Evolutionary conservation across 768 basidiomycete genomes (phyloP).

Genomic region (Auriscalpium orientale): DNA sequence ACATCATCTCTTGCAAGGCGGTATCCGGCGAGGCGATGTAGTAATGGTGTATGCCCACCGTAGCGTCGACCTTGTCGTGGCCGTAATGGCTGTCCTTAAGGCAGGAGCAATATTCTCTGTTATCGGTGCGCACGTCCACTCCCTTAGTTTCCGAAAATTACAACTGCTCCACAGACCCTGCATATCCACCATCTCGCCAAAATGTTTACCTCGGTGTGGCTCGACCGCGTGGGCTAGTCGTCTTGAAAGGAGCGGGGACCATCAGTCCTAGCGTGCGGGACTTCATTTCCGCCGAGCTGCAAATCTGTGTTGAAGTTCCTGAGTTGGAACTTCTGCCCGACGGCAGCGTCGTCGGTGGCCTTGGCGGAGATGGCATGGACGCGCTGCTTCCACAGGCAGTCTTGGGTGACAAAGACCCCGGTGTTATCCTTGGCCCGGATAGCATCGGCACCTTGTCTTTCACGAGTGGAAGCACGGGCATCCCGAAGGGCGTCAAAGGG

Average conservation of each 20-base stretch:
- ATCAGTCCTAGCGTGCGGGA: conserved; percentile 78
- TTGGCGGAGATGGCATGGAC: conserved; percentile 37
- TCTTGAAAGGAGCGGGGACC: conserved; percentile 83
- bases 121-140: conserved; percentile 56
- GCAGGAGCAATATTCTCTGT: conserved; percentile 96
- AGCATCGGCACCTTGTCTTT: conserved; percentile 92
- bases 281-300: conserved; percentile 69
- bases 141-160: background rate
- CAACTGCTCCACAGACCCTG: conserved; percentile 59
- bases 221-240: conserved; percentile 82
- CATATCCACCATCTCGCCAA: conserved; percentile 90
- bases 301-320: conserved; percentile 87
- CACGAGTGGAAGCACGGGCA: conserved; percentile 95
- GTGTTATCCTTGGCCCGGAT: conserved; percentile 87
- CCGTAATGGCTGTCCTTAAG: conserved; percentile 94
- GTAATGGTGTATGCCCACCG: conserved; percentile 98
- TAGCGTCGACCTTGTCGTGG: conserved; percentile 92
- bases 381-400: conserved; percentile 47
- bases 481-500: conserved; percentile 96
- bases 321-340: conserved; percentile 67
- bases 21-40: conserved; percentile 88
- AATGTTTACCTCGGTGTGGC: conserved; percentile 91
- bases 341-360: conserved; percentile 63
- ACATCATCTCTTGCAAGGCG: conserved; percentile 79
- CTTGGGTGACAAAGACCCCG: conserved; percentile 66